Percentiles rank a stretch among this genome's conserved stretches.
Conservation (phyloP, 2,329 filamentous ascomycete species). For the Lasiodiplodia citricola region DNA sequence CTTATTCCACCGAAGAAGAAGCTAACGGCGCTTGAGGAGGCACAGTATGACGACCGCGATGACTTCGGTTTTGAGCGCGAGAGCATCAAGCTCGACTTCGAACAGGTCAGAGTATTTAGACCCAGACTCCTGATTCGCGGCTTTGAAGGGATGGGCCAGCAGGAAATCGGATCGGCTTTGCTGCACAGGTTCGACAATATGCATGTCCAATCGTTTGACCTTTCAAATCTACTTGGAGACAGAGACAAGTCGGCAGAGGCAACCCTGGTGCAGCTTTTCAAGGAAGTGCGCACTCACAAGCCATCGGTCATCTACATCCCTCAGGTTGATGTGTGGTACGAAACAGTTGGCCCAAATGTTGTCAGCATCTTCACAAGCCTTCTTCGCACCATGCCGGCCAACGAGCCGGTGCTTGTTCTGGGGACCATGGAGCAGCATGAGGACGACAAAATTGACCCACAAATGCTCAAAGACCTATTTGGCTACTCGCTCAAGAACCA, state of each 20-base stretch:
- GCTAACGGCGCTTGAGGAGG: constrained; percentile 88
- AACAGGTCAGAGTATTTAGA: constrained; percentile 84
- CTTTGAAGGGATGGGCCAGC: constrained; percentile 88
- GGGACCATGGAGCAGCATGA: constrained; percentile 77
- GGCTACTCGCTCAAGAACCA: constrained; percentile 82
- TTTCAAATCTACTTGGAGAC: constrained; percentile 85
- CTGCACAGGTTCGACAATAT: constrained; percentile 91
- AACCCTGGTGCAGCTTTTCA: constrained; percentile 86
- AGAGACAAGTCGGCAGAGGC: constrained; percentile 81
- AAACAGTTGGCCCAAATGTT: constrained; percentile 66
- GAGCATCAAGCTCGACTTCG: constrained; percentile 73
- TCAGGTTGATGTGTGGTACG: constrained; percentile 86
- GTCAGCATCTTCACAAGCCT: constrained; percentile 84
- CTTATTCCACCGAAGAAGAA: constrained; percentile 85
- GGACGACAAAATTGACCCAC: constrained; percentile 62
- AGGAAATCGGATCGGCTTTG: constrained; percentile 83
- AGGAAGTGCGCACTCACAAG: constrained; percentile 91
- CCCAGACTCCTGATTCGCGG: constrained; percentile 85
- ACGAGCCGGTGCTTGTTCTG: constrained; percentile 85
- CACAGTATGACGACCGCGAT: constrained; percentile 85
- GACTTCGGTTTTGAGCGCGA: constrained; percentile 87
- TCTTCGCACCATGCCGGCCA: constrained; percentile 81
- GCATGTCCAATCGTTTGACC: constrained; percentile 92
- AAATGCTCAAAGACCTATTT: constrained; percentile 79
- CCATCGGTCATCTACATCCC: constrained; percentile 96